Evolutionary conservation across 139 green algal species (phyloP).

Genomic region (Deuterostichococcus epilithicus): DNA sequence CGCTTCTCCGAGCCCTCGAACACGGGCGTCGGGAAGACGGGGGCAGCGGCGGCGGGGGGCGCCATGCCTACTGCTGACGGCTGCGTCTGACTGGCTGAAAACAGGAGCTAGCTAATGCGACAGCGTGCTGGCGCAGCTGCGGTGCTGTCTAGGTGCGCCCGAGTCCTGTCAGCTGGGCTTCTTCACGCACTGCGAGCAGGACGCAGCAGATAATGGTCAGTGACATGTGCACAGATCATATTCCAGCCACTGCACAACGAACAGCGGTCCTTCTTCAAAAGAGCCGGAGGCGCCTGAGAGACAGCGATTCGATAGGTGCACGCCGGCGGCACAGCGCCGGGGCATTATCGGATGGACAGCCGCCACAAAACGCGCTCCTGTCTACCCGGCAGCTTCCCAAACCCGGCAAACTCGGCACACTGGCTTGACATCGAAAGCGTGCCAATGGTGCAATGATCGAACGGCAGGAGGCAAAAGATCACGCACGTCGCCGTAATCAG

Average conservation of each 20-base stretch:
- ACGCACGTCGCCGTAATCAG: slow-evolving; percentile 30
- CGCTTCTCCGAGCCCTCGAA: slow-evolving; percentile 97
- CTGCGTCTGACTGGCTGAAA: neutral
- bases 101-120: neutral
- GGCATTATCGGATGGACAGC: too few relatives aligned
- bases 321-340: too few relatives aligned
- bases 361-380: too few relatives aligned
- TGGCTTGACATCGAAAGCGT: neutral
- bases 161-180: slow-evolving; percentile 53
- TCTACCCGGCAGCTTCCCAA: too few relatives aligned
- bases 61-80: slow-evolving; percentile 13
- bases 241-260: neutral
- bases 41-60: slow-evolving; percentile 6
- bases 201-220: neutral
- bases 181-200: slow-evolving; percentile 45
- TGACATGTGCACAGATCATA: neutral
- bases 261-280: neutral
- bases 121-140: neutral
- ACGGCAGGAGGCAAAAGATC: neutral
- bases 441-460: neutral
- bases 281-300: neutral
- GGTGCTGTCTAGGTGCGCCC: neutral
- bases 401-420: neutral
- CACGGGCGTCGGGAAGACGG: slow-evolving; percentile 47
- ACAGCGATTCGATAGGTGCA: too few relatives aligned